Evolutionary conservation across 768 basidiomycete genomes (phyloP), one percentile per base, ranked within the genome.

Genomic region (Lentinula sp.): DNA sequence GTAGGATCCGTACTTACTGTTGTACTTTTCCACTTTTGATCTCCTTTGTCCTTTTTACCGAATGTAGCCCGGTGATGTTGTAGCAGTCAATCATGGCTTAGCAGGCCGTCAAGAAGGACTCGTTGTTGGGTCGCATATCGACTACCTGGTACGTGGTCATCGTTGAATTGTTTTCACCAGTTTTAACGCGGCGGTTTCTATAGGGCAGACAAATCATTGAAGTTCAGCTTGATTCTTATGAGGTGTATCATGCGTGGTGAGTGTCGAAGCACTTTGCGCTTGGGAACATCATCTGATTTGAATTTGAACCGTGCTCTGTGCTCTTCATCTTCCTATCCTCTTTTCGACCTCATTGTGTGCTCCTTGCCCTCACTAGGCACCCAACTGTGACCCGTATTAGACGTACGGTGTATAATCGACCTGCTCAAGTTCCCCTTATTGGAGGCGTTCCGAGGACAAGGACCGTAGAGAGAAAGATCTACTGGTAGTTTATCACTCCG

Each of bases 171-270:
- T 12, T 41, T 28, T 41, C 18, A 4, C 42, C 42, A 6, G 15
- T 33, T 50, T 28, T 20, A 46, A 23, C 9, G 16, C 16, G 8
- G 10, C 4, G 18, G 36, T 54, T 48, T 7, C 57, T 57, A n/a
- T 58, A 93, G 91, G 91, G 91, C 57, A 87, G 90, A 60, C 88
- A 90, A 76, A 81, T 93, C 65, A 75, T 94, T 63, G 88, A 92
- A 69, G 87, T 94, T 35, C 91, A 90, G 69, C 82, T 94, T 61
- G 90, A 92, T 61, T 74, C 80, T 15, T 77, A 79, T 33, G 84
- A 88, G 59, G 68, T 90, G 59, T 88, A 86, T 81, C 75, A 87
- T 59, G 85, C 87, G 48, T 88, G 84, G 86, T 87, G 64, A 62
- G 72, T 33, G 8, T 58, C 6, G 28, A 42, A n/a, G 18, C 49